A percentile compares a stretch with the other conserved stretches of the same genome.
phyloP scores from a whole-genome alignment of 2,329 filamentous ascomycete genomes.

The Paecilomyces fulvus region DNA sequence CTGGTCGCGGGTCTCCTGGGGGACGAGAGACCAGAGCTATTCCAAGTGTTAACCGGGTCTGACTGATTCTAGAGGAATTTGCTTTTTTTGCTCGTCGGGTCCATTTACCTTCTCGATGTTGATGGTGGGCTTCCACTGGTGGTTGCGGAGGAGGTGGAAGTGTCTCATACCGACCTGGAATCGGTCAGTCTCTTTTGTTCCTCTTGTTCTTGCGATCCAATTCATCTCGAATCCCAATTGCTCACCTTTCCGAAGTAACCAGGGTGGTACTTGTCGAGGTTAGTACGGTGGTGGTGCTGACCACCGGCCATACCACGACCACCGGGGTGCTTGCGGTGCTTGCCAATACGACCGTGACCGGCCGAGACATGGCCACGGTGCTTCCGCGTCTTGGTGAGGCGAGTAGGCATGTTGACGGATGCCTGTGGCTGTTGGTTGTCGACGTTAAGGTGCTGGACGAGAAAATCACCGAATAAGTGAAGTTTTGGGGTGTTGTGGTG shows the following conservation, averaged over 20 bases:
- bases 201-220: not conserved
- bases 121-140: conserved; percentile 98
- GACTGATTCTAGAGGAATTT: not conserved
- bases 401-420: conserved; percentile 41
- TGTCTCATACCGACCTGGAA: conserved; percentile 81
- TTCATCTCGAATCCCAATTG: not conserved
- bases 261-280: conserved; percentile 88
- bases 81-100: not conserved
- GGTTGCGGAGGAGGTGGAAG: conserved; percentile 94
- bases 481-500: not conserved
- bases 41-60: conserved; percentile 2
- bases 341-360: conserved; percentile 97
- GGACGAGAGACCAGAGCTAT: conserved; percentile 92
- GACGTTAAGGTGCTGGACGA: not conserved
- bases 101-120: conserved; percentile 86
- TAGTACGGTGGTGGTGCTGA: conserved; percentile 97
- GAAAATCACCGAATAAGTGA: not conserved
- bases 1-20: conserved; percentile 82
- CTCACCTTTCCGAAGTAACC: conserved; percentile 95
- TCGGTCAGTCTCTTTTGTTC: conserved; percentile 3
- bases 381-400: conserved; percentile 43
- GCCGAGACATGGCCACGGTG: conserved; percentile 92
- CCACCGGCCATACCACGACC: conserved; percentile 88
- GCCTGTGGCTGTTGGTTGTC: conserved; percentile 2
- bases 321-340: conserved; percentile 90